Evolutionary conservation across 2,329 filamentous ascomycete species (phyloP).

Genomic region (Hortaea sp.): DNA sequence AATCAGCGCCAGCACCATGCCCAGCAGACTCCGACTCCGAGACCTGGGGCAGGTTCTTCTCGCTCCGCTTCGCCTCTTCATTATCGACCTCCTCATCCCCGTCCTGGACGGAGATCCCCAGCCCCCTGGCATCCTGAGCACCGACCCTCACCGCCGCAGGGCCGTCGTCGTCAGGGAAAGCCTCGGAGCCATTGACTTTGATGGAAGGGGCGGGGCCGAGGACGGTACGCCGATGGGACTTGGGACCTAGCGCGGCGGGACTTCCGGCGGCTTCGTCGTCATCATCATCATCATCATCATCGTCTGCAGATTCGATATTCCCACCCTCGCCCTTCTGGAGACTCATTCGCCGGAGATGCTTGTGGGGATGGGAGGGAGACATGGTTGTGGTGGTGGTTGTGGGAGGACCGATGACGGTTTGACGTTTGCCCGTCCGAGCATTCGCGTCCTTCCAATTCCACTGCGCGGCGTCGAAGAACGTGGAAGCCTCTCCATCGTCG

Average conservation of each 20-base stretch:
- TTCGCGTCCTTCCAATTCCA: conserved; percentile 1
- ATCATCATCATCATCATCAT: conserved; percentile 1
- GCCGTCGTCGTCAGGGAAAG: too few species aligned
- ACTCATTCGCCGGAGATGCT: not conserved
- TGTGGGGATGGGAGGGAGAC: too few species aligned
- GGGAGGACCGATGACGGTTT: conserved; percentile 10
- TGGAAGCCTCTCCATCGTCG: not conserved
- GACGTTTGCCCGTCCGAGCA: conserved; percentile 4
- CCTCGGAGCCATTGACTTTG: too few species aligned
- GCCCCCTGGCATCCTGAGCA: too few species aligned
- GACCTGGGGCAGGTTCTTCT: too few species aligned
- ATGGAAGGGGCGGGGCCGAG: conserved; percentile 7
- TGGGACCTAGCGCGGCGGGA: not conserved
- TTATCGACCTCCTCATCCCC: too few species aligned
- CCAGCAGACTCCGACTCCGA: too few species aligned
- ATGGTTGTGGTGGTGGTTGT: not conserved
- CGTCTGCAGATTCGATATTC: conserved; percentile 4
- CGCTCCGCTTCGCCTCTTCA: too few species aligned
- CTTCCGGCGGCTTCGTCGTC: too few species aligned
- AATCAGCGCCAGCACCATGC: too few species aligned
- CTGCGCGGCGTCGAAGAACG: conserved; percentile 1
- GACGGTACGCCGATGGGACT: conserved; percentile 10
- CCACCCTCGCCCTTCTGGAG: conserved; percentile 1
- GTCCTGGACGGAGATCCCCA: too few species aligned
- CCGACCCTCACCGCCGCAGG: too few species aligned